A percentile compares a stretch with the other conserved stretches of the same genome.
These are phyloP conservation scores for Podospora didyma DNA, from an alignment of 495 filamentous ascomycete species.

Conservation along the genomic window DNA sequence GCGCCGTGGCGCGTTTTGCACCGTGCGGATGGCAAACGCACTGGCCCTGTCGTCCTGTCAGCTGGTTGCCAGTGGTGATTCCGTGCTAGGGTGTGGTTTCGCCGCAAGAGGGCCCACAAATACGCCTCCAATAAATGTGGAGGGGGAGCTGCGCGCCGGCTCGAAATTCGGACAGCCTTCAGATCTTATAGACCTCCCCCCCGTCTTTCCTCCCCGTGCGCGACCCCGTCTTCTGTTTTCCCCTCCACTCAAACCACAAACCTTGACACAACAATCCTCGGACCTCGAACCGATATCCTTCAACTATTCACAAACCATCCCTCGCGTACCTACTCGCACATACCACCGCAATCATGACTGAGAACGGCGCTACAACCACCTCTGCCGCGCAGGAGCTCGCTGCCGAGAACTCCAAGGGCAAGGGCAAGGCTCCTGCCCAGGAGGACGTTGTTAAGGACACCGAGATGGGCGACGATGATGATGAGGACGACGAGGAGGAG, in stretches of 20 bases:
- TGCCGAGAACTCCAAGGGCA: slow-evolving; percentile 27
- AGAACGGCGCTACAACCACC: slow-evolving; percentile 31
- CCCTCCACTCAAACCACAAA: not conserved
- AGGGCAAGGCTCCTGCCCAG: slow-evolving; percentile 48
- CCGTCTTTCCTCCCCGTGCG: not conserved
- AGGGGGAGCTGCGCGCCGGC: slow-evolving; percentile 4
- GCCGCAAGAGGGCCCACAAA: slow-evolving; percentile 15
- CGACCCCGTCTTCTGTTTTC: not conserved
- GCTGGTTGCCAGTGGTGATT: slow-evolving; percentile 28
- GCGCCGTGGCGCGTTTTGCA: too few species aligned
- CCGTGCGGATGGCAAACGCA: too few species aligned
- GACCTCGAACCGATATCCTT: not conserved
- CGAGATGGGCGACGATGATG: slow-evolving; percentile 66
- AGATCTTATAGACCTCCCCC: not conserved
- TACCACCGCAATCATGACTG: slow-evolving; percentile 31
- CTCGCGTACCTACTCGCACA: not conserved
- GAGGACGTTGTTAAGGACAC: slow-evolving; percentile 47
- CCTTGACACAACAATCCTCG: not conserved
- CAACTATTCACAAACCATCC: slow-evolving; percentile 1
- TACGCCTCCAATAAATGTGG: slow-evolving; percentile 6
- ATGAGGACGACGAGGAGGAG: slow-evolving; percentile 60
- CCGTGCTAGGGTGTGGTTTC: not conserved
- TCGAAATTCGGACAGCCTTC: slow-evolving; percentile 1
- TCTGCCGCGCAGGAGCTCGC: slow-evolving; percentile 16
- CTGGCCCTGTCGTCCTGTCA: slow-evolving; percentile 5